phyloP scores from a whole-genome alignment of 1,139 yeast genomes.

The Yamadazyma kanchanaburiensis region DNA sequence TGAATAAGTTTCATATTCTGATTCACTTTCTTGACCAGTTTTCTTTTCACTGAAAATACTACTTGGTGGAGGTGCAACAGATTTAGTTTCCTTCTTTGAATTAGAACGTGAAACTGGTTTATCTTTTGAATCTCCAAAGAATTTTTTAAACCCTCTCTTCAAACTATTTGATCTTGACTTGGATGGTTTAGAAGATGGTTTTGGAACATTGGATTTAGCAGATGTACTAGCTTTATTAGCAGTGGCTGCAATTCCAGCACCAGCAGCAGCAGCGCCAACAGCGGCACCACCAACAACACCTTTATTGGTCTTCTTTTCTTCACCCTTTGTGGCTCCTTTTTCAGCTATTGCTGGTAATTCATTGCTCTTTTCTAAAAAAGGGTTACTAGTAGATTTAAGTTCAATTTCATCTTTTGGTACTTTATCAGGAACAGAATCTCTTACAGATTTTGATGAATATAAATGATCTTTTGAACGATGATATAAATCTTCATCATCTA shows the following conservation, averaged over 20 bases:
- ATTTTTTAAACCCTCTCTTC: constrained; percentile 11
- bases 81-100: constrained; percentile 7
- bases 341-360: constrained; percentile 7
- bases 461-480: constrained; percentile 14
- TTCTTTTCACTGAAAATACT: constrained; percentile 1
- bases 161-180: constrained; percentile 12
- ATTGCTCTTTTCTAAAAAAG: constrained; percentile 1
- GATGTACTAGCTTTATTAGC: constrained; percentile 4
- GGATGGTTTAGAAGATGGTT: constrained; percentile 2
- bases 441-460: constrained; percentile 11
- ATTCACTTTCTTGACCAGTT: constrained; percentile 12
- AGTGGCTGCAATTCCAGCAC: constrained; percentile 8
- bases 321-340: constrained; percentile 10
- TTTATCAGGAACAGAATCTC: constrained; percentile 14
- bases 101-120: constrained; percentile 4
- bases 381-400: constrained; percentile 2
- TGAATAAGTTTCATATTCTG: constrained; percentile 34
- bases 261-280: constrained; percentile 9
- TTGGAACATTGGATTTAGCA: constrained; percentile 3
- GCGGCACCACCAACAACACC: constrained; percentile 10
- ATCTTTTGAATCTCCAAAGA: constrained; percentile 6
- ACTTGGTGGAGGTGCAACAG: constrained; percentile 4
- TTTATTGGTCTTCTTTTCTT: too few relatives aligned
- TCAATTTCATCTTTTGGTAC: constrained; percentile 13
- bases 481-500: constrained; percentile 26